Evolutionary conservation across 2,329 filamentous ascomycete species (phyloP).

Genomic region (Monilinia vaccinii-corymbosi): DNA sequence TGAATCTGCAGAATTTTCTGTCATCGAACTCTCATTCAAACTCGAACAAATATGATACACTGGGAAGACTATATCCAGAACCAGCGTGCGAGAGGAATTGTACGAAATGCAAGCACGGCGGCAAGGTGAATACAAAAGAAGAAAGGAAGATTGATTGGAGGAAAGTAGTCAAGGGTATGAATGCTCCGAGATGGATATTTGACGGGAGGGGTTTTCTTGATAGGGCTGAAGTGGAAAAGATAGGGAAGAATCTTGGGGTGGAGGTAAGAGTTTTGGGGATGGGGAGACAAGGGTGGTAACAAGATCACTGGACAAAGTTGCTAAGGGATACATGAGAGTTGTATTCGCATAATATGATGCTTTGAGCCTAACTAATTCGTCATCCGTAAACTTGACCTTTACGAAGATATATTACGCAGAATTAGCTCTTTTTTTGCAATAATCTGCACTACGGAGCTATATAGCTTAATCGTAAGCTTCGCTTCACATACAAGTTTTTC

Average conservation of each 20-base stretch:
- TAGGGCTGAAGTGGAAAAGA: constrained; percentile 20
- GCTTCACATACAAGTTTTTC: too few relatives aligned
- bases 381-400: too few relatives aligned
- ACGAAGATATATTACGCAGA: too few relatives aligned
- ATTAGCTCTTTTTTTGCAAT: too few relatives aligned
- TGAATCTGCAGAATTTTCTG: background rate
- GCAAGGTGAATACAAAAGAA: background rate
- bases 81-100: constrained; percentile 25
- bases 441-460: too few relatives aligned
- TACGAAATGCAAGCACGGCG: constrained; percentile 27
- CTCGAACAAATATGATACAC: background rate
- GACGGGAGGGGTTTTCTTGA: constrained; percentile 35
- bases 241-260: constrained; percentile 17
- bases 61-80: constrained; percentile 16
- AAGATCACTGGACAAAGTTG: background rate
- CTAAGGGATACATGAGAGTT: background rate
- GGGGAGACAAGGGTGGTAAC: background rate
- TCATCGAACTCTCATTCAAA: background rate
- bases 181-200: constrained; percentile 40
- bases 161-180: constrained; percentile 36
- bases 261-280: constrained; percentile 19
- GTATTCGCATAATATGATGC: background rate
- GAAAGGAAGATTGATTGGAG: constrained; percentile 35
- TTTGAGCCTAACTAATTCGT: background rate
- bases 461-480: too few relatives aligned